phyloP scores from a whole-genome alignment of 352 stramenopile genomes.

The Globisporangium iwayamae region DNA sequence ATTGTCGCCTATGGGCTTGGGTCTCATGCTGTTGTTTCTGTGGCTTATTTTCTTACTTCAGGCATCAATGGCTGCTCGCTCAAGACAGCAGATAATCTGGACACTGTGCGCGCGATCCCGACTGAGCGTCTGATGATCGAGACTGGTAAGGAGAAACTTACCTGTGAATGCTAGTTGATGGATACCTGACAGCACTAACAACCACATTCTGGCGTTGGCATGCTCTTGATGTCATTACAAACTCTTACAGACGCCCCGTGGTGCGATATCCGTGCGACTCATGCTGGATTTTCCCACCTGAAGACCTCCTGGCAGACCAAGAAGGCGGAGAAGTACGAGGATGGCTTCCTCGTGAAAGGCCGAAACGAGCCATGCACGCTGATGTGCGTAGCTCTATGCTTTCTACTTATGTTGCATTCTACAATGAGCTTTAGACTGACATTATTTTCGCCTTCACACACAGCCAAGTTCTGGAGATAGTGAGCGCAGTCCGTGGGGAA shows the following conservation, averaged over 20 bases:
- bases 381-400: conserved; percentile 66
- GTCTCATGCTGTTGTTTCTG: not conserved
- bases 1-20: not conserved
- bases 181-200: not conserved
- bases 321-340: conserved; percentile 93
- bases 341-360: conserved; percentile 89
- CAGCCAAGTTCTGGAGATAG: conserved; percentile 84
- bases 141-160: conserved; percentile 52
- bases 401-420: not conserved
- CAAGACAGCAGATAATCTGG: conserved; percentile 93
- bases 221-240: not conserved
- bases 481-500: conserved; percentile 63
- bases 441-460: too few relatives aligned
- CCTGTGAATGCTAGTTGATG: not conserved
- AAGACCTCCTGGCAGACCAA: conserved; percentile 87
- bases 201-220: not conserved
- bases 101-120: conserved; percentile 90
- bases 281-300: conserved; percentile 88
- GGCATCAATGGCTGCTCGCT: conserved; percentile 96
- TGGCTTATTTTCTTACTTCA: conserved; percentile 10
- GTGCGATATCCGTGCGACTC: conserved; percentile 94
- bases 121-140: conserved; percentile 93
- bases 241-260: conserved; percentile 89
- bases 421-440: not conserved
- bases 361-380: conserved; percentile 95